Percentiles rank a stretch among this genome's conserved stretches.
phyloP scores from a whole-genome alignment of 768 basidiomycete species.

The Suillus alpinus region DNA sequence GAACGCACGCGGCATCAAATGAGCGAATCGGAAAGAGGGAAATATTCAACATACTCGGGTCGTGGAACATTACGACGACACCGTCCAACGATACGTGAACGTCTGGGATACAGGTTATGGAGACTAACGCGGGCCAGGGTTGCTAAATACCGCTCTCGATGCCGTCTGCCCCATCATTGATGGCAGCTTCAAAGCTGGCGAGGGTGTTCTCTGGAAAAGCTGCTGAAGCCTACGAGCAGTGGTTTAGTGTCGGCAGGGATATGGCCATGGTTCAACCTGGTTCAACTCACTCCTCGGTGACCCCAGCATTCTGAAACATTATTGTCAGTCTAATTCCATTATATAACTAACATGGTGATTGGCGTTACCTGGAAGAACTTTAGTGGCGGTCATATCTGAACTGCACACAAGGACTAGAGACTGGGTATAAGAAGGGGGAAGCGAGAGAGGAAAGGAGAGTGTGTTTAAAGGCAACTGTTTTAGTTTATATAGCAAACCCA shows the following conservation, averaged over 20 bases:
- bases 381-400: conserved; percentile 19
- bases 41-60: conserved; percentile 57
- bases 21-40: conserved; percentile 20
- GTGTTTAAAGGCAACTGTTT: background rate
- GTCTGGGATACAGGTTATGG: conserved; percentile 70
- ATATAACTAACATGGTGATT: background rate
- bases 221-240: conserved; percentile 70
- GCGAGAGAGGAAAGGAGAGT: conserved; percentile 1
- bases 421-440: background rate
- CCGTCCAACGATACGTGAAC: conserved; percentile 90
- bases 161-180: conserved; percentile 91
- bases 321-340: background rate
- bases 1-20: conserved; percentile 20
- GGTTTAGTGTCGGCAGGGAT: background rate
- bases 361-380: conserved; percentile 25
- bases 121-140: conserved; percentile 33
- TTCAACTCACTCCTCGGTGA: conserved; percentile 62
- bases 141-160: conserved; percentile 91
- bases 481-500: conserved; percentile 21
- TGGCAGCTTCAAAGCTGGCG: conserved; percentile 92
- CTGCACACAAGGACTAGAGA: conserved; percentile 7
- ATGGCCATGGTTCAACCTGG: conserved; percentile 36
- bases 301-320: conserved; percentile 70
- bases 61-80: conserved; percentile 94
- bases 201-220: conserved; percentile 92